Percentiles rank a stretch among this genome's conserved stretches.
These are phyloP conservation scores for Calophaca sinica DNA, from an alignment of 306 rosid genomes.

Conservation along the genomic window DNA sequence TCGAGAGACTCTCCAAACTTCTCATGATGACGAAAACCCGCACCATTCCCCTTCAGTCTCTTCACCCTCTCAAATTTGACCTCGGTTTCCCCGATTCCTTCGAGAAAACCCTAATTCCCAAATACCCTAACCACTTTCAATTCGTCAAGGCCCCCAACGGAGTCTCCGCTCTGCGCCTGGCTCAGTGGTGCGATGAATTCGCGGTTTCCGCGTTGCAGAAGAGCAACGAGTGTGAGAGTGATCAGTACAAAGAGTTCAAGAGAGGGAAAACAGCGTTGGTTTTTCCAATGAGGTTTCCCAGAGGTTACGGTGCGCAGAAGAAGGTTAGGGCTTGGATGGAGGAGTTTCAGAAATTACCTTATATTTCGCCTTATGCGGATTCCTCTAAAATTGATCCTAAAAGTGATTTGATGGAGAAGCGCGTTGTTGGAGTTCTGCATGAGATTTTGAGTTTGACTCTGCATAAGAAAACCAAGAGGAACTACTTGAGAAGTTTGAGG, in stretches of 20 bases:
- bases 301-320: slow-evolving; percentile 87
- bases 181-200: slow-evolving; percentile 68
- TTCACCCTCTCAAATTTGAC: slow-evolving; percentile 80
- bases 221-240: slow-evolving; percentile 61
- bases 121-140: slow-evolving; percentile 61
- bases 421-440: slow-evolving; percentile 89
- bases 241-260: slow-evolving; percentile 73
- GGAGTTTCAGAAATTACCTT: slow-evolving; percentile 89
- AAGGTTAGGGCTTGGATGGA: slow-evolving; percentile 93
- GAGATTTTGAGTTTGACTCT: slow-evolving; percentile 79
- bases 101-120: slow-evolving; percentile 69
- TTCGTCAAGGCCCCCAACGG: slow-evolving; percentile 66
- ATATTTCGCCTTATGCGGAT: slow-evolving; percentile 79
- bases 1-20: slow-evolving; percentile 65
- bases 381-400: slow-evolving; percentile 69
- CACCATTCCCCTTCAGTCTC: slow-evolving; percentile 57
- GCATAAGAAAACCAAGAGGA: slow-evolving; percentile 93
- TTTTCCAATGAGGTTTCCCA: slow-evolving; percentile 83
- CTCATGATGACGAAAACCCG: slow-evolving; percentile 81
- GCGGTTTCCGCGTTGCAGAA: slow-evolving; percentile 76
- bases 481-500: slow-evolving; percentile 83
- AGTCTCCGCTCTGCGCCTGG: slow-evolving; percentile 47
- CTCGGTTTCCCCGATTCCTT: slow-evolving; percentile 83
- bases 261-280: slow-evolving; percentile 70
- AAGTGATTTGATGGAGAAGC: slow-evolving; percentile 96